Percentiles rank a stretch among this genome's conserved stretches.
These are phyloP conservation scores for Sugiyamaella smithiae DNA, from an alignment of 805 yeast species.

Conservation along the genomic window DNA sequence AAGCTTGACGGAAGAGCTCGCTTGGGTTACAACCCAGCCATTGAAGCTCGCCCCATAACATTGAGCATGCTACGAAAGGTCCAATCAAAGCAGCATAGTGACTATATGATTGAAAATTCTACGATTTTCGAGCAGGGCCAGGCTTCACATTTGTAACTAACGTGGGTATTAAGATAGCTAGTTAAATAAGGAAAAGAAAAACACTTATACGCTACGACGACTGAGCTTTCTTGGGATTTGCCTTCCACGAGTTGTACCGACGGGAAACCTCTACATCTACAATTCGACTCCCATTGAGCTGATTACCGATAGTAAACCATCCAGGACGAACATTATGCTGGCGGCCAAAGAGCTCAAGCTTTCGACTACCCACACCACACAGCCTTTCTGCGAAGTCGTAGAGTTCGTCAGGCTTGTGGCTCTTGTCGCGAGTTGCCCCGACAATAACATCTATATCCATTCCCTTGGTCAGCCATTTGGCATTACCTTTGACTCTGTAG, in stretches of 20 bases:
- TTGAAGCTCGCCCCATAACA: constrained; percentile 18
- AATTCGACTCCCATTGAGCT: constrained; percentile 57
- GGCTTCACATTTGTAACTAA: constrained; percentile 5
- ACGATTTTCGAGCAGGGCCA: background rate
- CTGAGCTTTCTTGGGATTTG: too few species aligned
- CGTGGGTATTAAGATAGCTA: too few species aligned
- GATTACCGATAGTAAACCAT: constrained; percentile 84
- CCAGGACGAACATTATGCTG: constrained; percentile 84
- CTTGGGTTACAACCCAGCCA: constrained; percentile 27
- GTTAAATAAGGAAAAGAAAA: too few species aligned
- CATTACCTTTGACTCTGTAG: constrained; percentile 61
- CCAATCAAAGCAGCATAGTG: constrained; percentile 5
- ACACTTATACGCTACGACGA: too few species aligned
- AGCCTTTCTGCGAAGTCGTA: constrained; percentile 82
- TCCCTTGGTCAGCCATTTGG: constrained; percentile 63
- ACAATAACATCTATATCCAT: constrained; percentile 77
- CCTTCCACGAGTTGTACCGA: constrained; percentile 15
- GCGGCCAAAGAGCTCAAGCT: constrained; percentile 86
- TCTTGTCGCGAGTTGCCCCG: constrained; percentile 81
- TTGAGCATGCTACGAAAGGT: constrained; percentile 9
- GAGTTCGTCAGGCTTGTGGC: constrained; percentile 87
- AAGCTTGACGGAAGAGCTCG: constrained; percentile 24
- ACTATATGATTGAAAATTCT: constrained; percentile 1
- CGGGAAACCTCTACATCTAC: constrained; percentile 40
- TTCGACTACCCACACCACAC: constrained; percentile 73